Evolutionary conservation across 768 basidiomycete species (phyloP).

Genomic region (Naganishia vaughanmartiniae): DNA sequence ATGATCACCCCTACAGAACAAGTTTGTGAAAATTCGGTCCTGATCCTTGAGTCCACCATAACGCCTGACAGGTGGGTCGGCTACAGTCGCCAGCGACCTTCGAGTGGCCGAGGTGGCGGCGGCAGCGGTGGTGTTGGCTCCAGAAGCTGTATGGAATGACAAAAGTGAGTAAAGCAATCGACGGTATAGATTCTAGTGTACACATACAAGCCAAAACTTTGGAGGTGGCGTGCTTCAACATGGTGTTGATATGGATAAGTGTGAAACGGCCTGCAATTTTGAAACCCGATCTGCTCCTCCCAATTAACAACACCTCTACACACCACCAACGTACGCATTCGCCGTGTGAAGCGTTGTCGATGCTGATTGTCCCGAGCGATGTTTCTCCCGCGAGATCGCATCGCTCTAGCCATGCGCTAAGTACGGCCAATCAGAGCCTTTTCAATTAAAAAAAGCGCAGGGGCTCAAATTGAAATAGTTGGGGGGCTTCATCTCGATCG

Average conservation of each 20-base stretch:
- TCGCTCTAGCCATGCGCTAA: not conserved
- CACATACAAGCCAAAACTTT: conserved; percentile 25
- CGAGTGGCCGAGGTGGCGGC: conserved; percentile 16
- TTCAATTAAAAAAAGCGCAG: not conserved
- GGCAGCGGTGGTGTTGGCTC: conserved; percentile 15
- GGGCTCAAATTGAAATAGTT: not conserved
- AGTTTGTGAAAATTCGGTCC: conserved; percentile 72
- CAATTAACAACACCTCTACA: no score
- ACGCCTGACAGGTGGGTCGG: conserved; percentile 71
- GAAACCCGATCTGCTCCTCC: not conserved
- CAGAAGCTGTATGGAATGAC: not conserved
- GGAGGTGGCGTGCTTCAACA: conserved; percentile 24
- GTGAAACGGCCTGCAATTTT: not conserved
- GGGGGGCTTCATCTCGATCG: not conserved
- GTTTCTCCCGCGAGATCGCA: conserved; percentile 18
- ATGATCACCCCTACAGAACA: conserved; percentile 81
- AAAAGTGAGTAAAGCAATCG: not conserved
- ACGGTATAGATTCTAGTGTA: not conserved
- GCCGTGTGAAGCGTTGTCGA: not conserved
- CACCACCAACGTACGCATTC: not conserved
- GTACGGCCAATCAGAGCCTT: conserved; percentile 23
- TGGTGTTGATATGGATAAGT: not conserved
- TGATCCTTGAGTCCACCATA: conserved; percentile 90
- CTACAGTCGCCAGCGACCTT: conserved; percentile 52
- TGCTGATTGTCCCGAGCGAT: not conserved